Base-by-base conservation (phyloP, 2,329 filamentous ascomycete species). In the Trichoderma cornu-damae region DNA sequence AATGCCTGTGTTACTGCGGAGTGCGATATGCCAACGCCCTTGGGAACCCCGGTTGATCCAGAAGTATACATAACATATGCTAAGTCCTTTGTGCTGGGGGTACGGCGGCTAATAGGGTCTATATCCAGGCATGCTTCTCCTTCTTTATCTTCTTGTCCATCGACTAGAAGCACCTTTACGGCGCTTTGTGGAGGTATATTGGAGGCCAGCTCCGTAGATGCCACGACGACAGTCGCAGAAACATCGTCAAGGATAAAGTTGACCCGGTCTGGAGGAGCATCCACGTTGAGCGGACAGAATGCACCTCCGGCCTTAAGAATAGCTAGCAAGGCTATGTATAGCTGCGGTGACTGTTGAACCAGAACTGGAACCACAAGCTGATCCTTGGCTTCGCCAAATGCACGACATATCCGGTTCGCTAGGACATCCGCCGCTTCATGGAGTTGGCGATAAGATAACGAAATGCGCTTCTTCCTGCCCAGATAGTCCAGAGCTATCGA, bases 11-110 rank as follows among this genome's bases (percentile, higher is more conserved):
- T 88, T 6, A 81, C 90, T 14, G 92, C 89, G 26, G 78, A 74
- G 72, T 96, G 92, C 28, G 90, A 90, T 28, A 96, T 78, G 2
- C 82, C 81, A 22, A 96, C 92, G 1, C 91, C 92, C 74, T 96
- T 96, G 0, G 92, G 92, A 4, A 85, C 84, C 11, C 92, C 92
- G 0, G 91, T 96, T 4, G 90, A 95, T 3, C 91, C 91, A 44
- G 90, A 95, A 1, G 92, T 96, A 69, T 96, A 96, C 84, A 96
- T 91, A 59, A 96, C 83, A 74, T 96, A 96, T 22, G 92, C 90
- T 22, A 92, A 69, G 59, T 80, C 73, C 1, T 73, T 65, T 1
- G 72, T 65, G 1, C 38, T 50, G n/a, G 66, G 61, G 20, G 46
- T 48, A 58, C 64, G 62, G 53, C 62, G 60, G 11, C 24, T 60